Conservation (phyloP, 2,329 filamentous ascomycete genomes). For the Exophiala phaeomuriformis region DNA sequence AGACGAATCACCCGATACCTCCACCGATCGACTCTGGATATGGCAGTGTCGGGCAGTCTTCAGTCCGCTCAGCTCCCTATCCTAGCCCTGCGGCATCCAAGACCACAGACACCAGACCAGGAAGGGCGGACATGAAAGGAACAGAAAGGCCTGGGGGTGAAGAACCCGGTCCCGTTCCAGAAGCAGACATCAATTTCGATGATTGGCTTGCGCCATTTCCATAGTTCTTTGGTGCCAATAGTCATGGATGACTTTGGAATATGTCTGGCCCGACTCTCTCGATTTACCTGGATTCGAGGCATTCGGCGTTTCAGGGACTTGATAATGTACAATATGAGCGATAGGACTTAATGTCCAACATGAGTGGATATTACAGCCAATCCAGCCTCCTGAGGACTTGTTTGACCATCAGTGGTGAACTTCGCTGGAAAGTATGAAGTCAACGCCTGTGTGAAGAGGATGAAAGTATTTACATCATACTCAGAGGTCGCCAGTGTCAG, state of each 20-base stretch:
- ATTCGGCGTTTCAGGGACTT: background rate
- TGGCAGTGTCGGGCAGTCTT: slow-evolving; percentile 12
- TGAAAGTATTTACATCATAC: too few species aligned
- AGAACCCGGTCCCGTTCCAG: slow-evolving; percentile 10
- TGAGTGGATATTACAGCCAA: too few species aligned
- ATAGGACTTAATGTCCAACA: background rate
- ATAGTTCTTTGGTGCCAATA: slow-evolving; percentile 12
- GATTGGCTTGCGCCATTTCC: slow-evolving; percentile 14
- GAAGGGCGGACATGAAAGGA: slow-evolving; percentile 9
- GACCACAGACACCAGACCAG: background rate
- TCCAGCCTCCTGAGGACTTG: too few species aligned
- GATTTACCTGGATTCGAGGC: slow-evolving; percentile 5
- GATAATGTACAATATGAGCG: background rate
- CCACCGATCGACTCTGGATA: slow-evolving; percentile 23
- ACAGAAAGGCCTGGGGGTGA: background rate
- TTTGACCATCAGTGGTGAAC: too few species aligned
- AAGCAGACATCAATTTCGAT: slow-evolving; percentile 17
- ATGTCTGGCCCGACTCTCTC: slow-evolving; percentile 5
- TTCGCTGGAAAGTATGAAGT: too few species aligned
- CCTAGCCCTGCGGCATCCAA: background rate
- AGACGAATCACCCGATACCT: slow-evolving; percentile 16
- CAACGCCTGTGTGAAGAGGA: too few species aligned
- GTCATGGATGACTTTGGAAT: slow-evolving; percentile 15
- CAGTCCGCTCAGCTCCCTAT: slow-evolving; percentile 3
- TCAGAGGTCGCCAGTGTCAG: too few species aligned